Conservation (phyloP, 441 rosid genomes). For the Mallotus repandus region DNA sequence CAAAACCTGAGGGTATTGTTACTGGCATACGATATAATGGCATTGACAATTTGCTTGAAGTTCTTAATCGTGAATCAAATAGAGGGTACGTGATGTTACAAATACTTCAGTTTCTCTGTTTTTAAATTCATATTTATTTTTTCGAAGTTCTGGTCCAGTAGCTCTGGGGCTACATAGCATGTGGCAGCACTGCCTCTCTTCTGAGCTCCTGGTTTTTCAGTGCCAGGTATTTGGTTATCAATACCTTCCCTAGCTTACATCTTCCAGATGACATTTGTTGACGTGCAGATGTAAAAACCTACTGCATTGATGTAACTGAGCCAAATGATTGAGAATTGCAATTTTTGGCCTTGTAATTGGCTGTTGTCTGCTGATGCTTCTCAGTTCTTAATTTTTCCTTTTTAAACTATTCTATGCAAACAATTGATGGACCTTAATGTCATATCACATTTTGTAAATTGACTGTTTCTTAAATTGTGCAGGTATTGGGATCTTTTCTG, state of each 20-base stretch:
- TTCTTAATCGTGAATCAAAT: slow-evolving; percentile 46
- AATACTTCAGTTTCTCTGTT: neutral
- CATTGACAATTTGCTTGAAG: slow-evolving; percentile 86
- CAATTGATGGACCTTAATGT: slow-evolving; percentile 8
- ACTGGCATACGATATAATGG: slow-evolving; percentile 59
- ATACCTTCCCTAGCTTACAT: neutral
- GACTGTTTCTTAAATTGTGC: slow-evolving; percentile 24
- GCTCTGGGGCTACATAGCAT: neutral
- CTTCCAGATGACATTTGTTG: neutral
- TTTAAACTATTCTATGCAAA: neutral
- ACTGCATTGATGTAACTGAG: neutral
- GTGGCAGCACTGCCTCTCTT: neutral
- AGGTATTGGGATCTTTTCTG: slow-evolving; percentile 97
- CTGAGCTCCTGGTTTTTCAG: neutral
- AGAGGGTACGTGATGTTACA: slow-evolving; percentile 45
- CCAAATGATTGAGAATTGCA: neutral
- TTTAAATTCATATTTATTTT: neutral
- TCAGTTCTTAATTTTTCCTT: neutral
- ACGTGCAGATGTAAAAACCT: neutral
- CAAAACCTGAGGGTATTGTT: slow-evolving; percentile 55
- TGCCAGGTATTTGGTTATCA: no score
- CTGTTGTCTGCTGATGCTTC: neutral
- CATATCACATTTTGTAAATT: slow-evolving; percentile 1
- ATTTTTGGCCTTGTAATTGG: neutral
- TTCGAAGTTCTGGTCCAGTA: neutral